Percentiles rank a stretch among this genome's conserved stretches.
These are phyloP conservation scores for Phytophthora palmivora DNA, from an alignment of 352 stramenopile genomes.

Conservation along the genomic window DNA sequence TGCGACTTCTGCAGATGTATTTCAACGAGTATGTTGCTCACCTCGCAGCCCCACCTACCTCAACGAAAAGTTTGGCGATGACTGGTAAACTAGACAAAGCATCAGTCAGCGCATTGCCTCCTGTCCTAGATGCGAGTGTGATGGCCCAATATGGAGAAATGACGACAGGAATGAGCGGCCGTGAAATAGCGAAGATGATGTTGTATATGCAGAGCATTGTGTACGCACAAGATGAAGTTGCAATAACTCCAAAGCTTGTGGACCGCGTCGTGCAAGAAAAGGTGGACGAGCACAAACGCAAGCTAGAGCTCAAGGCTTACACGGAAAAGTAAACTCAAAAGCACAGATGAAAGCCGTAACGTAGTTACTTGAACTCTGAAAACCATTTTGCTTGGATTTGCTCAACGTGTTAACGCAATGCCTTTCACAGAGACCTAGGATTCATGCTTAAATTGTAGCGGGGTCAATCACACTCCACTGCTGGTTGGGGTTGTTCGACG, in stretches of 20 bases:
- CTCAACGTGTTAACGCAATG: too few relatives aligned
- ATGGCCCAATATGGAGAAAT: constrained; percentile 57
- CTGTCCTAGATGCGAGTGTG: constrained; percentile 24
- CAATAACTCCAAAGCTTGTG: constrained; percentile 57
- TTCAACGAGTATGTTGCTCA: constrained; percentile 65
- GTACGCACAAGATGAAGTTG: constrained; percentile 73
- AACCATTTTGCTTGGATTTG: too few relatives aligned
- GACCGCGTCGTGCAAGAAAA: constrained; percentile 76
- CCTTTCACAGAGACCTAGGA: too few relatives aligned
- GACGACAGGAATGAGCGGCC: constrained; percentile 84
- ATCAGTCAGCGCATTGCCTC: constrained; percentile 22
- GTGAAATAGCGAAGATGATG: constrained; percentile 91
- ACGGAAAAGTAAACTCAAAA: constrained; percentile 39
- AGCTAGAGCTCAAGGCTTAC: constrained; percentile 64
- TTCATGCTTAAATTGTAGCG: too few relatives aligned
- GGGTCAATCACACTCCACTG: constrained; percentile 43
- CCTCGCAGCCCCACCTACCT: constrained; percentile 13
- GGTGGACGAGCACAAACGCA: constrained; percentile 77
- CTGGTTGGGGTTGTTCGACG: constrained; percentile 62
- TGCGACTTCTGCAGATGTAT: constrained; percentile 76
- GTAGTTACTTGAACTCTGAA: too few relatives aligned
- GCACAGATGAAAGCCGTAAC: too few relatives aligned
- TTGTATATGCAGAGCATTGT: constrained; percentile 86
- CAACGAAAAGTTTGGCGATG: background rate
- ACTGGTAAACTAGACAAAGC: constrained; percentile 22